Evolutionary conservation across 257 asterid genomes (phyloP).

Genomic region (Nicotiana paniculata): DNA sequence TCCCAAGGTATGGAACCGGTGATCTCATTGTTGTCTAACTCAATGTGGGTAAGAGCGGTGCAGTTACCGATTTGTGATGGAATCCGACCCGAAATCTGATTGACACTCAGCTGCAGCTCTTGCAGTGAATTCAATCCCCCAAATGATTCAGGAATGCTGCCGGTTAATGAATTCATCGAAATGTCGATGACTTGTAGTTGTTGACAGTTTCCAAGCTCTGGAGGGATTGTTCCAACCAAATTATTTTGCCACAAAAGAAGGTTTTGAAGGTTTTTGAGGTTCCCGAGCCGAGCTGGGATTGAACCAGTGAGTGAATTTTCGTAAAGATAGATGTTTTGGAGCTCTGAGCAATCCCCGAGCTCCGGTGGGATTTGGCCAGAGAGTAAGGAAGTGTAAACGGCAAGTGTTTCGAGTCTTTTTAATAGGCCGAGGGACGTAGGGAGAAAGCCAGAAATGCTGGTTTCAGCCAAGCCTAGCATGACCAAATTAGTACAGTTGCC

Average conservation of each 20-base stretch:
- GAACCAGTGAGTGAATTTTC: slow-evolving; percentile 67
- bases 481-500: slow-evolving; percentile 54
- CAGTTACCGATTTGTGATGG: slow-evolving; percentile 61
- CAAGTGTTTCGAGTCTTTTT: slow-evolving; percentile 50
- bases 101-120: slow-evolving; percentile 63
- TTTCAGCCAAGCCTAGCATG: slow-evolving; percentile 63
- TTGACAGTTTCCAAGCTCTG: slow-evolving; percentile 51
- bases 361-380: slow-evolving; percentile 80
- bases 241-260: slow-evolving; percentile 68
- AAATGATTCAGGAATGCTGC: slow-evolving; percentile 49
- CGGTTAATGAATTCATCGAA: slow-evolving; percentile 60
- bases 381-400: slow-evolving; percentile 58
- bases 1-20: slow-evolving; percentile 62
- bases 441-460: slow-evolving; percentile 64
- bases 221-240: slow-evolving; percentile 53
- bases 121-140: slow-evolving; percentile 42
- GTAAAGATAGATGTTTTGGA: slow-evolving; percentile 47
- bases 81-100: slow-evolving; percentile 59
- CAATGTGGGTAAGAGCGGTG: slow-evolving; percentile 50
- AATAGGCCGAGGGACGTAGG: slow-evolving; percentile 54
- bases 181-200: slow-evolving; percentile 40
- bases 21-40: slow-evolving; percentile 70
- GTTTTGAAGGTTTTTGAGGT: slow-evolving; percentile 36
- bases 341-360: slow-evolving; percentile 46
- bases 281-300: slow-evolving; percentile 49